Evolutionary conservation across 2,329 filamentous ascomycete species (phyloP), one percentile per base, ranked within the genome.

Genomic region (Chrysosporium queenslandicum): DNA sequence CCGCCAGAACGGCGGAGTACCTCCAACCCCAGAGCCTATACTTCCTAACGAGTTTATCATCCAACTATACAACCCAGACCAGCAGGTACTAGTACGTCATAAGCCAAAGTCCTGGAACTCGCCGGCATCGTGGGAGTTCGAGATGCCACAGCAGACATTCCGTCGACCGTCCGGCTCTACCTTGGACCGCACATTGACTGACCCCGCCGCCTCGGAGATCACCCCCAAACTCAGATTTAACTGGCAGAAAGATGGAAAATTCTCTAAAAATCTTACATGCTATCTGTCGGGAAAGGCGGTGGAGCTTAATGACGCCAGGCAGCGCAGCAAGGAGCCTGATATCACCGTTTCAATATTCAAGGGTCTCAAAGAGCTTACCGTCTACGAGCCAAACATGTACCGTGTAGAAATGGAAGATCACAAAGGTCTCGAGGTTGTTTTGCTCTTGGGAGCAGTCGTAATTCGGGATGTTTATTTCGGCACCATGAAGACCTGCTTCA

Each of bases 1-100:
- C 53, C 81, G 87, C 56, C 77, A 69, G 55, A 78, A 85, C 63
- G 83, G 82, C 55, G 85, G 83, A 14, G 71, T 81, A 0, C 73
- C 78, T 2, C 82, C 78, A 20, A 79, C 78, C 14, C 83, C 85
- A 0, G 78, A 85, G 55, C 85, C 90, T 8, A 76, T 87, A 30
- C 78, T 87, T 25, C 90, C 91, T 0, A 82, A 83, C 53, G 75
- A 80, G 50, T 95, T 97, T 66, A 77, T 78, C n/a, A 77, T 97
- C 36, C 85, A 91, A 61, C 81, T 98, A 2, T 97, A 96, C 75
- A 92, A 95, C 65, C 92, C 92, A 0, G 91, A 97, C 66, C 88
- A 92, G 68, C 78, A 85, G 60, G 74, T 97, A 18, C 61, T 75
- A 0, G 78, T 97, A 32, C 82, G 78, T 60, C 65, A 72, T 58